Percentiles rank a stretch among this genome's conserved stretches.
Conservation (phyloP, 2,329 filamentous ascomycete genomes). For the Exophiala calicioides region DNA sequence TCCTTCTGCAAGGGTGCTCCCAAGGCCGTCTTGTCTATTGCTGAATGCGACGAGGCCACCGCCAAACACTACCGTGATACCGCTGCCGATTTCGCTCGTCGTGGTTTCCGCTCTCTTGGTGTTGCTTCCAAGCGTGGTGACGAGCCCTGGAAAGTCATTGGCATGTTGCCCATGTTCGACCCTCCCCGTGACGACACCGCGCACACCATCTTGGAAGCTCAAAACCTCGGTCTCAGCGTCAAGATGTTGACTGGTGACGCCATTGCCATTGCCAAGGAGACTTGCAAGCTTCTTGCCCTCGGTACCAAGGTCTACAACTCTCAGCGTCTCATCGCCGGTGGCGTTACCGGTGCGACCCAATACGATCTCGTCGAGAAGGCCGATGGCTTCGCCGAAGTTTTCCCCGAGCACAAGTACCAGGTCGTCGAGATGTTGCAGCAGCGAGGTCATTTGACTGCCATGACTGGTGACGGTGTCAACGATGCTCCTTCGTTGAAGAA, state of each 20-base stretch:
- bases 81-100: conserved; percentile 72
- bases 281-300: conserved; percentile 77
- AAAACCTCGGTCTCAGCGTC: conserved; percentile 73
- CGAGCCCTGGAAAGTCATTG: conserved; percentile 71
- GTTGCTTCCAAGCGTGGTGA: conserved; percentile 77
- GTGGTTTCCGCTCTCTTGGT: conserved; percentile 79
- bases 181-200: conserved; percentile 77
- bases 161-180: conserved; percentile 79
- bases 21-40: conserved; percentile 71
- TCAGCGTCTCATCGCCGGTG: conserved; percentile 73
- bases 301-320: conserved; percentile 82
- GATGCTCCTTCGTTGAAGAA: conserved; percentile 74
- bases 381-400: conserved; percentile 73
- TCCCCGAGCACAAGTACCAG: conserved; percentile 75
- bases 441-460: conserved; percentile 70
- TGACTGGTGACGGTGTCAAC: conserved; percentile 77
- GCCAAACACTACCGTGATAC: conserved; percentile 69
- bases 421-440: conserved; percentile 76
- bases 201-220: conserved; percentile 74
- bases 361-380: conserved; percentile 75
- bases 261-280: conserved; percentile 77
- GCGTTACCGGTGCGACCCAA: conserved; percentile 70
- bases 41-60: conserved; percentile 66
- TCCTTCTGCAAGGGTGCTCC: conserved; percentile 76
- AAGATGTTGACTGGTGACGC: conserved; percentile 84